Conservation (phyloP, 2,329 filamentous ascomycete genomes). For the Sarocladium strictum region DNA sequence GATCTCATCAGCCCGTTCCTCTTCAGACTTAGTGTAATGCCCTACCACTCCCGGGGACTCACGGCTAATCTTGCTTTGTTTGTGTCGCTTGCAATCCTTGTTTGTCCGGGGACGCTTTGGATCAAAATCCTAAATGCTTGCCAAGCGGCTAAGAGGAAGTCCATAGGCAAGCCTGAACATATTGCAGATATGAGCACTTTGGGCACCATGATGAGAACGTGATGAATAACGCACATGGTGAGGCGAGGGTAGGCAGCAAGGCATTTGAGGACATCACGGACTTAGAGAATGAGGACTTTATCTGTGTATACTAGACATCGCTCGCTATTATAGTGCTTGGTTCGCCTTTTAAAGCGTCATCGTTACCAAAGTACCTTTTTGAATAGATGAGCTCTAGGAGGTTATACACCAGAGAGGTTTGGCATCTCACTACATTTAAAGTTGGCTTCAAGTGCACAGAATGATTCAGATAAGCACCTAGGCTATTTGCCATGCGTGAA, state of each 20-base stretch:
- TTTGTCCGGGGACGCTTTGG: conserved; percentile 26
- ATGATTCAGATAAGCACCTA: too few relatives aligned
- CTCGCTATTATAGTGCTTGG: too few relatives aligned
- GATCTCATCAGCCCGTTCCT: conserved; percentile 61
- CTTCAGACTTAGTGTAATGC: conserved; percentile 51
- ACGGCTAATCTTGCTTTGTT: conserved; percentile 56
- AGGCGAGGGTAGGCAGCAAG: conserved; percentile 33
- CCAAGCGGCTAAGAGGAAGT: conserved; percentile 29
- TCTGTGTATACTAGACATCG: conserved; percentile 46
- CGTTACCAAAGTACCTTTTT: too few relatives aligned
- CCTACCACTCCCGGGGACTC: conserved; percentile 51
- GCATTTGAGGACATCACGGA: conserved; percentile 46
- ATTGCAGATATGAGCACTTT: conserved; percentile 49
- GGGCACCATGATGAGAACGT: conserved; percentile 18
- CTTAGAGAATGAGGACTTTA: conserved; percentile 55
- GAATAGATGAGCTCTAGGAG: too few relatives aligned
- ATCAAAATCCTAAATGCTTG: conserved; percentile 45
- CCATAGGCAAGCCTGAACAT: conserved; percentile 34
- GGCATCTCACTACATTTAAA: too few relatives aligned
- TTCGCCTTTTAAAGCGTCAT: too few relatives aligned
- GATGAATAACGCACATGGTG: conserved; percentile 16
- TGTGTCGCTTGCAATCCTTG: conserved; percentile 46
- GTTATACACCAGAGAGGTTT: too few relatives aligned
- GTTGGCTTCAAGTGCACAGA: too few relatives aligned
- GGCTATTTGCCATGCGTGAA: too few relatives aligned